phyloP scores from a whole-genome alignment of 768 basidiomycete genomes.

The Leccinum incarnatum region DNA sequence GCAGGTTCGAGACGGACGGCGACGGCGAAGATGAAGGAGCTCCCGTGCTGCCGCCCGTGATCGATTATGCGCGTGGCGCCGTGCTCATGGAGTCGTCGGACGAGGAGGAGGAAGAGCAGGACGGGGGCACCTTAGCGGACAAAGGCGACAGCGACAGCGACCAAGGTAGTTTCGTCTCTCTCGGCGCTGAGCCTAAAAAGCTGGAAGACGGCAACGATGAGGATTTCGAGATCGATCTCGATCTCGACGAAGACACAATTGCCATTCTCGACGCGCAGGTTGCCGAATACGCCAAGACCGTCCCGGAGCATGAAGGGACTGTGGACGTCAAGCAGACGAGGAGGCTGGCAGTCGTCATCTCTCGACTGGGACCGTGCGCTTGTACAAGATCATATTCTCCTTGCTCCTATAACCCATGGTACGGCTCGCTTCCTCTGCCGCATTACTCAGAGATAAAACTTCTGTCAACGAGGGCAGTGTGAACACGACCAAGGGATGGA shows the following conservation, averaged over 20 bases:
- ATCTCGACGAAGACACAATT: conserved; percentile 75
- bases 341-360: conserved; percentile 87
- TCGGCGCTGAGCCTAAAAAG: conserved; percentile 38
- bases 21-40: conserved; percentile 19
- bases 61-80: conserved; percentile 90
- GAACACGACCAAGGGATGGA: conserved; percentile 50
- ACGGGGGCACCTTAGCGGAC: conserved; percentile 19
- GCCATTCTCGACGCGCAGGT: conserved; percentile 75
- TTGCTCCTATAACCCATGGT: conserved; percentile 72
- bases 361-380: conserved; percentile 92
- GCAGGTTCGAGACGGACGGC: conserved; percentile 55
- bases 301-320: conserved; percentile 44
- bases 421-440: conserved; percentile 36
- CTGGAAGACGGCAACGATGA: conserved; percentile 12
- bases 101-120: conserved; percentile 42
- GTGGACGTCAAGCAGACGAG: conserved; percentile 49
- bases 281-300: conserved; percentile 50
- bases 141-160: conserved; percentile 51
- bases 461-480: conserved; percentile 11
- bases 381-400: conserved; percentile 67
- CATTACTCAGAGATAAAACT: conserved; percentile 18
- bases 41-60: conserved; percentile 28
- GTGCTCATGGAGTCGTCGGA: conserved; percentile 85
- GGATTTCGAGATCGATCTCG: conserved; percentile 66
- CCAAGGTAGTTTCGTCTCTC: conserved; percentile 39